These are phyloP conservation scores for Petunia hybrid DNA, from an alignment of 305 asterid species.

Conservation along the genomic window DNA sequence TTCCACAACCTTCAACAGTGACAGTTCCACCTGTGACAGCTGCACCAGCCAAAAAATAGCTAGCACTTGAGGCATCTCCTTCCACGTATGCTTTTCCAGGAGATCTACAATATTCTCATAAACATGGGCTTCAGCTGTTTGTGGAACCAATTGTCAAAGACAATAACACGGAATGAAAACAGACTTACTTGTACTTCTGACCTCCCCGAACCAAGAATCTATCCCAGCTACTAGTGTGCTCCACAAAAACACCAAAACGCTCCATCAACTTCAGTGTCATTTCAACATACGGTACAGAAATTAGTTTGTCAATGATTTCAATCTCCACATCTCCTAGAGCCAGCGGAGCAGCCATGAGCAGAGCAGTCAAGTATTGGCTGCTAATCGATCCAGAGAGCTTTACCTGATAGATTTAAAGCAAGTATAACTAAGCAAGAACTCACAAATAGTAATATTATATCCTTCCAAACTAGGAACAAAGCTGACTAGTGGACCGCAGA, in stretches of 20 bases:
- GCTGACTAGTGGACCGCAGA: constrained; percentile 19
- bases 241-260: constrained; percentile 89
- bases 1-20: constrained; percentile 99
- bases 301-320: constrained; percentile 88
- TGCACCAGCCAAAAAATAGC: constrained; percentile 99
- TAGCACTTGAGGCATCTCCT: constrained; percentile 99
- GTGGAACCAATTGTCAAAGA: constrained; percentile 1
- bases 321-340: constrained; percentile 95
- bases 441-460: not conserved
- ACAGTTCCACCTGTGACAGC: constrained; percentile 96
- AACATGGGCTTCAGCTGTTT: not conserved
- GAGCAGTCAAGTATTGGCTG: constrained; percentile 95
- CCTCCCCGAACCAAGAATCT: constrained; percentile 86
- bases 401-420: constrained; percentile 60
- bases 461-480: not conserved
- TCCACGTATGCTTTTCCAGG: constrained; percentile 97
- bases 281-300: constrained; percentile 96
- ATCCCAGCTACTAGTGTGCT: constrained; percentile 89
- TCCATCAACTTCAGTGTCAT: constrained; percentile 99
- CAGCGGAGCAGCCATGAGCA: constrained; percentile 96
- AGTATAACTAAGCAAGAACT: constrained; percentile 20
- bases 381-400: constrained; percentile 95
- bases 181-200: constrained; percentile 90
- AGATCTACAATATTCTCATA: constrained; percentile 54
- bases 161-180: not conserved